A percentile compares a stretch with the other conserved stretches of the same genome.
Evolutionary conservation across 2,329 filamentous ascomycete genomes (phyloP).

Genomic region (Fusarium oxysporum): DNA sequence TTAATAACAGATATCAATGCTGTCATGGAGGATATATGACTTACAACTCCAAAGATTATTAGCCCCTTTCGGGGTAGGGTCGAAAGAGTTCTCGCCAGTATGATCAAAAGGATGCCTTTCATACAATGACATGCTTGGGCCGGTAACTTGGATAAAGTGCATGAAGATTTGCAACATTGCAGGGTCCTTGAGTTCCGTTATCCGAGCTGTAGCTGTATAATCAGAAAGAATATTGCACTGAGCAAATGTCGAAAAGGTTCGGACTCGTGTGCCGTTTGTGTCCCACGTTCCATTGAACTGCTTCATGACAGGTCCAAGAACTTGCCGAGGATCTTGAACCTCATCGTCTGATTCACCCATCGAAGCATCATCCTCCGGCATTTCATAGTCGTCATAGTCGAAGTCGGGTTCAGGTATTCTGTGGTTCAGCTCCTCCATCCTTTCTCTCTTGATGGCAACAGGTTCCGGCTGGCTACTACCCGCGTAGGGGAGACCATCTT

Average conservation of each 20-base stretch:
- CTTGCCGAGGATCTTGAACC: constrained; percentile 52
- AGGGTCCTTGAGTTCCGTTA: constrained; percentile 81
- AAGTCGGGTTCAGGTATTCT: constrained; percentile 23
- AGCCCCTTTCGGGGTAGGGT: constrained; percentile 70
- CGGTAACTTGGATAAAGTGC: constrained; percentile 92
- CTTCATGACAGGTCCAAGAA: constrained; percentile 51
- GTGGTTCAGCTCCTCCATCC: constrained; percentile 9
- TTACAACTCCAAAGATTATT: constrained; percentile 74
- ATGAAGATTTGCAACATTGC: constrained; percentile 86
- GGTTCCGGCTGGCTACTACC: constrained; percentile 14
- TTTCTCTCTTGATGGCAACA: constrained; percentile 16
- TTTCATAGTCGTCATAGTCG: constrained; percentile 48
- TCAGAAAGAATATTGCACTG: constrained; percentile 67
- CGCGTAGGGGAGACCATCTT: constrained; percentile 13
- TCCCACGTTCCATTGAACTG: constrained; percentile 49
- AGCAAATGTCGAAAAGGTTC: constrained; percentile 62
- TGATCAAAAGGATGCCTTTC: constrained; percentile 84
- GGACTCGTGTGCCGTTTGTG: constrained; percentile 56
- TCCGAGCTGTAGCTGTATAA: constrained; percentile 73
- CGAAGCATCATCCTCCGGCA: constrained; percentile 68
- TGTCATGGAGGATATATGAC: constrained; percentile 40
- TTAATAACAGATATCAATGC: constrained; percentile 34
- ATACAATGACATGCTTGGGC: constrained; percentile 86
- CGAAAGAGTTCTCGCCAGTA: constrained; percentile 66
- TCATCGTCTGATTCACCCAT: constrained; percentile 73